A percentile compares a stretch with the other conserved stretches of the same genome.
phyloP scores from a whole-genome alignment of 176 grass and related monocot species.

The Triticum monococcum region DNA sequence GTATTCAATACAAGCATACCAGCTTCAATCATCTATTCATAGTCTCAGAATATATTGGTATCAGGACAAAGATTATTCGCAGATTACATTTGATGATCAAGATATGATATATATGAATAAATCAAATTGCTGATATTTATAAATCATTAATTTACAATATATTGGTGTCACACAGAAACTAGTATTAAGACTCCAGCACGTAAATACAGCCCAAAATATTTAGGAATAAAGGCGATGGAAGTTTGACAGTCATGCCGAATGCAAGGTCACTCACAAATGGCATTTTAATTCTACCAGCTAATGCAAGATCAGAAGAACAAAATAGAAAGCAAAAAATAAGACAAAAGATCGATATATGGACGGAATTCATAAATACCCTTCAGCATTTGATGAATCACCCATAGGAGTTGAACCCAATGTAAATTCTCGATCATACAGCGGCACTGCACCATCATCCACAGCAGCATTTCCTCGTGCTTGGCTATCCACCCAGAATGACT shows the following conservation, averaged over 20 bases:
- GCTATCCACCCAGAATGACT: conserved; percentile 96
- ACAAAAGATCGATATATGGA: background rate
- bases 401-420: conserved; percentile 66
- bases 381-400: conserved; percentile 64
- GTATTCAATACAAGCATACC: background rate
- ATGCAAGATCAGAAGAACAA: background rate
- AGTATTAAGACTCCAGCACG: background rate
- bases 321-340: background rate
- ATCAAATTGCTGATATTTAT: background rate
- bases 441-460: conserved; percentile 59
- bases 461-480: conserved; percentile 63
- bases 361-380: conserved; percentile 58
- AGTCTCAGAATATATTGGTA: background rate
- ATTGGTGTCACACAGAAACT: background rate
- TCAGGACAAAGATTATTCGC: background rate
- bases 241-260: background rate
- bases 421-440: conserved; percentile 82
- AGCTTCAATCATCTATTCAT: background rate
- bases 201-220: background rate
- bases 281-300: background rate
- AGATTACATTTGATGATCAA: background rate
- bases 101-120: background rate
- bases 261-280: background rate
- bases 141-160: background rate
- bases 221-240: background rate